Conservation (phyloP, 176 grass and related monocot genomes). For the Juncus inflexus region DNA sequence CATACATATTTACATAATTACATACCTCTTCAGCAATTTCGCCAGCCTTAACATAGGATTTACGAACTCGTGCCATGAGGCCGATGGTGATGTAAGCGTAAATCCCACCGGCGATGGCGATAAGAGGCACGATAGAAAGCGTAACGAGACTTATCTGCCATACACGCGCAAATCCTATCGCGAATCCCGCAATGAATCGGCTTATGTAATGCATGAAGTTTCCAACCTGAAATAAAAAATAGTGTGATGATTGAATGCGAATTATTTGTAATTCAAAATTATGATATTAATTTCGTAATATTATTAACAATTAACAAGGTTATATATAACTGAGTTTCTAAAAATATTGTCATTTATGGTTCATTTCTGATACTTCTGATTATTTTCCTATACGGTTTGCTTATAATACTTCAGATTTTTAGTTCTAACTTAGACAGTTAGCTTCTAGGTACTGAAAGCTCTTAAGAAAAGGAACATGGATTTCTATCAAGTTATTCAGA, state of each 20-base stretch:
- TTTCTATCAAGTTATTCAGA: too few species aligned
- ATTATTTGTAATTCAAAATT: too few species aligned
- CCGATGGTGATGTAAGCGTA: conserved; percentile 87
- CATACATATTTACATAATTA: background rate
- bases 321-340: too few species aligned
- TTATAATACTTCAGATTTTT: too few species aligned
- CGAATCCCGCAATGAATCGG: conserved; percentile 81
- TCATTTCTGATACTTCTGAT: too few species aligned
- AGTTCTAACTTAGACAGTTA: too few species aligned
- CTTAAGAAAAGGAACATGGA: too few species aligned
- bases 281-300: too few species aligned
- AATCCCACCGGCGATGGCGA: conserved; percentile 76
- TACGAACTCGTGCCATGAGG: conserved; percentile 83
- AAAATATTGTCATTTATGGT: too few species aligned
- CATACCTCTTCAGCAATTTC: conserved; percentile 93
- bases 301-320: too few species aligned
- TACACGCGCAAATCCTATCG: conserved; percentile 79
- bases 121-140: conserved; percentile 85
- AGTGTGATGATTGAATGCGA: background rate
- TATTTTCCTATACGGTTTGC: too few species aligned
- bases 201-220: conserved; percentile 99
- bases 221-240: conserved; percentile 49
- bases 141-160: conserved; percentile 99
- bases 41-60: conserved; percentile 95
- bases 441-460: too few species aligned